phyloP scores from a whole-genome alignment of 176 grass and related monocot species.

The Saccharum spontaneum region DNA sequence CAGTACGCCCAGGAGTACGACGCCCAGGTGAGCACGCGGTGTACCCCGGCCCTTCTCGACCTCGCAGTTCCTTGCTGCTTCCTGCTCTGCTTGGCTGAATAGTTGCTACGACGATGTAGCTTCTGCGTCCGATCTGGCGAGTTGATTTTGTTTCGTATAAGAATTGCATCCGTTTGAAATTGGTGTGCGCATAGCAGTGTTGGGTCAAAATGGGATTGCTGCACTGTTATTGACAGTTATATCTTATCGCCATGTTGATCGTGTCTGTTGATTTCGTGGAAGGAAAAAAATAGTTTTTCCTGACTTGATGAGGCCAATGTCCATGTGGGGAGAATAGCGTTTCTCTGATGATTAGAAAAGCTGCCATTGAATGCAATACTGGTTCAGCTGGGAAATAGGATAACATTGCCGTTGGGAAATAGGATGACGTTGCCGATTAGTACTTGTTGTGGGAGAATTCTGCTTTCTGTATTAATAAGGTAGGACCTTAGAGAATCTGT shows the following conservation, averaged over 20 bases:
- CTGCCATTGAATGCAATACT: background rate
- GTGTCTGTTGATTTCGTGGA: no score
- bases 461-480: background rate
- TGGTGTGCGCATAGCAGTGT: background rate
- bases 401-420: no score
- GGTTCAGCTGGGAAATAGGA: background rate
- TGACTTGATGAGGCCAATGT: no score
- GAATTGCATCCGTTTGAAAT: background rate
- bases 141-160: background rate
- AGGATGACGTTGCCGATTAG: background rate
- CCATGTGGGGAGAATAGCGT: background rate
- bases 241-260: no score
- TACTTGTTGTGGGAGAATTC: background rate
- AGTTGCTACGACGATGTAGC: background rate
- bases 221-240: background rate
- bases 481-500: background rate
- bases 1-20: constrained; percentile 84
- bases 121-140: background rate
- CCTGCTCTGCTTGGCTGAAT: background rate
- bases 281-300: no score
- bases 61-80: background rate
- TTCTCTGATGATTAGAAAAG: background rate
- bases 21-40: constrained; percentile 45
- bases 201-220: background rate
- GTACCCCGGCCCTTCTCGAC: no score